Percentiles rank a stretch among this genome's conserved stretches.
Conservation (phyloP, 164 flowering plant genomes). For the Vitis amurensis region DNA sequence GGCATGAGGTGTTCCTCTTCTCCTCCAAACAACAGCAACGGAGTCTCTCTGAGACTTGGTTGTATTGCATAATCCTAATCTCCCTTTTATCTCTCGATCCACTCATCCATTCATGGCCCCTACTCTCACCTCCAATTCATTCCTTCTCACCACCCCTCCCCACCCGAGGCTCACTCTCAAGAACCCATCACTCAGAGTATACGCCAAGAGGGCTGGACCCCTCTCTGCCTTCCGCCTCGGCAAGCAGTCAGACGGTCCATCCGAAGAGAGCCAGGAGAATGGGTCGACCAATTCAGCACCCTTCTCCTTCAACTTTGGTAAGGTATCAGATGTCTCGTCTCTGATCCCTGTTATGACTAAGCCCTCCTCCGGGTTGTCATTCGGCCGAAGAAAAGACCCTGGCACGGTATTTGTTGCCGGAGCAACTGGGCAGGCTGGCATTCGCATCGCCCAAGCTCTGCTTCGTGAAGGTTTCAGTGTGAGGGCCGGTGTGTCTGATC, state of each 20-base stretch:
- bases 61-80: not conserved
- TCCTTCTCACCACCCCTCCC: constrained; percentile 46
- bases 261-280: constrained; percentile 13
- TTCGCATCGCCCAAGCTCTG: constrained; percentile 73
- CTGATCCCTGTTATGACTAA: constrained; percentile 55
- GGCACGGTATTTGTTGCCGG: constrained; percentile 90
- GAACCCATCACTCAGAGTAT: constrained; percentile 30
- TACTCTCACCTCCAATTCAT: constrained; percentile 67
- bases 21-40: too few relatives aligned
- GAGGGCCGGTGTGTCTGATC: constrained; percentile 91
- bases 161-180: constrained; percentile 27
- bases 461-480: constrained; percentile 78
- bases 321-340: constrained; percentile 58
- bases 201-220: constrained; percentile 40
- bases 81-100: not conserved
- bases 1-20: too few relatives aligned
- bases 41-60: too few relatives aligned
- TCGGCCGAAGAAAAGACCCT: constrained; percentile 72
- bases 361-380: constrained; percentile 44
- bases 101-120: constrained; percentile 50
- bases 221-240: constrained; percentile 36
- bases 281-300: constrained; percentile 23
- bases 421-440: constrained; percentile 82
- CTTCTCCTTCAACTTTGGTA: constrained; percentile 45
- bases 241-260: constrained; percentile 22